These are phyloP conservation scores for Alternaria metachromatica DNA, from an alignment of 2,329 filamentous ascomycete genomes.

Conservation along the genomic window DNA sequence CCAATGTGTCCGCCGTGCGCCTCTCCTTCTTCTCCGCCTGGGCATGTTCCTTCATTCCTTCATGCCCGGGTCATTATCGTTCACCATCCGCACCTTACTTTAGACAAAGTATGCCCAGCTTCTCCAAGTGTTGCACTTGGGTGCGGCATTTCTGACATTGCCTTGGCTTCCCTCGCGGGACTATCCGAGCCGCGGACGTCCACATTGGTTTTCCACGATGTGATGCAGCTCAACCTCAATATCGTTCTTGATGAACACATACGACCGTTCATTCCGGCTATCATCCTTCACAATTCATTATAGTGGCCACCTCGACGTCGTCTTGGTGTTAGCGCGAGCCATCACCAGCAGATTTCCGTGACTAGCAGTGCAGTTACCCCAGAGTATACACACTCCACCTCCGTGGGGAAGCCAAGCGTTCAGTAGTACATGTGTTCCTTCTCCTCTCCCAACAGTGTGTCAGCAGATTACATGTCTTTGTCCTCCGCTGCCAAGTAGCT, in stretches of 20 bases:
- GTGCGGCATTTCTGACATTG: slow-evolving; percentile 7
- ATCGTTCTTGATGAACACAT: neutral
- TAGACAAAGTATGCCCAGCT: slow-evolving; percentile 6
- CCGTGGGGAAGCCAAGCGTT: neutral
- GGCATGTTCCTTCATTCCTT: slow-evolving; percentile 15
- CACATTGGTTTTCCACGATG: neutral
- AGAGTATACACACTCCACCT: neutral
- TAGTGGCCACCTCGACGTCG: neutral
- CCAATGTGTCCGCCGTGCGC: slow-evolving; percentile 12
- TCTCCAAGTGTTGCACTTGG: slow-evolving; percentile 6
- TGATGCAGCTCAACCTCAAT: neutral
- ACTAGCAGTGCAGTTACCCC: neutral
- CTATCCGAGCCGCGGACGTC: slow-evolving; percentile 1
- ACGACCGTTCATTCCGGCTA: neutral
- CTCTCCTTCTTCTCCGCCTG: slow-evolving; percentile 10
- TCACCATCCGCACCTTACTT: neutral
- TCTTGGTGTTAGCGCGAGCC: neutral
- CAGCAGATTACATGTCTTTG: neutral
- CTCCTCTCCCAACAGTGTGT: slow-evolving; percentile 1
- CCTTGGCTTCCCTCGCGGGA: neutral
- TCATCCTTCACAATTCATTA: neutral
- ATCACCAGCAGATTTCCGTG: neutral
- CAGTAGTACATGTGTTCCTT: neutral
- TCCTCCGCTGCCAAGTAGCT: slow-evolving; percentile 11
- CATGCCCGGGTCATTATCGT: slow-evolving; percentile 7